These are phyloP conservation scores for Bruguiera sexangula DNA, from an alignment of 345 rosid genomes.

Conservation along the genomic window DNA sequence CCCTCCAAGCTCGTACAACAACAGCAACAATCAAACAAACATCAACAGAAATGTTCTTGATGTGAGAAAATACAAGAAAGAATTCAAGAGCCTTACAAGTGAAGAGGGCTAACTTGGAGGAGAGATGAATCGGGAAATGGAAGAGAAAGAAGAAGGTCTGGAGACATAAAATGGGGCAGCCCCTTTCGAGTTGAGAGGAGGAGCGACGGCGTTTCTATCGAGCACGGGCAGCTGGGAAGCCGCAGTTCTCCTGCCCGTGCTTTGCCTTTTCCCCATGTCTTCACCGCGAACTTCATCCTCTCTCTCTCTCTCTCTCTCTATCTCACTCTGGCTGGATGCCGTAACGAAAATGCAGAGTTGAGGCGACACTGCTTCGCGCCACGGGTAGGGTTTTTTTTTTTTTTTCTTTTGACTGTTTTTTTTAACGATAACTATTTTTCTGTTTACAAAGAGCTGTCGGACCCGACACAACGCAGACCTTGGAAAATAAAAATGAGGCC, in stretches of 20 bases:
- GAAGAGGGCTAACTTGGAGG: constrained; percentile 68
- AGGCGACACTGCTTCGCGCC: too few species aligned
- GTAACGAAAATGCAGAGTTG: too few species aligned
- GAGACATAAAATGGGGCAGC: constrained; percentile 58
- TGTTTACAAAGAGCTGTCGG: too few species aligned
- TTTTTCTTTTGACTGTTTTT: too few species aligned
- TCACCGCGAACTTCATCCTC: constrained; percentile 52
- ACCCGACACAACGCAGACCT: too few species aligned
- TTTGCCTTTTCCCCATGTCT: constrained; percentile 46
- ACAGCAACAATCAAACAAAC: background rate
- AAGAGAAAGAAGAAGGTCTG: constrained; percentile 66
- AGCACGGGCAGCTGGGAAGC: constrained; percentile 33
- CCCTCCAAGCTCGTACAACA: constrained; percentile 45
- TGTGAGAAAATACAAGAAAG: background rate
- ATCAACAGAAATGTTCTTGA: background rate
- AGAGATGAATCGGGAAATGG: constrained; percentile 58
- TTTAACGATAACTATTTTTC: too few species aligned
- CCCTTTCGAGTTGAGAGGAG: constrained; percentile 72
- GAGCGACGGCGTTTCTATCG: constrained; percentile 61
- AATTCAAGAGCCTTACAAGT: constrained; percentile 49
- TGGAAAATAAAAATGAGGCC: too few species aligned
- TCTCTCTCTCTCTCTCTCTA: background rate
- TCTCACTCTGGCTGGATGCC: background rate
- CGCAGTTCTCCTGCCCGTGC: constrained; percentile 54
- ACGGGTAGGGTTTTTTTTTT: too few species aligned